Base-by-base conservation (phyloP, 306 rosid species). In the Citrullus amarus region DNA sequence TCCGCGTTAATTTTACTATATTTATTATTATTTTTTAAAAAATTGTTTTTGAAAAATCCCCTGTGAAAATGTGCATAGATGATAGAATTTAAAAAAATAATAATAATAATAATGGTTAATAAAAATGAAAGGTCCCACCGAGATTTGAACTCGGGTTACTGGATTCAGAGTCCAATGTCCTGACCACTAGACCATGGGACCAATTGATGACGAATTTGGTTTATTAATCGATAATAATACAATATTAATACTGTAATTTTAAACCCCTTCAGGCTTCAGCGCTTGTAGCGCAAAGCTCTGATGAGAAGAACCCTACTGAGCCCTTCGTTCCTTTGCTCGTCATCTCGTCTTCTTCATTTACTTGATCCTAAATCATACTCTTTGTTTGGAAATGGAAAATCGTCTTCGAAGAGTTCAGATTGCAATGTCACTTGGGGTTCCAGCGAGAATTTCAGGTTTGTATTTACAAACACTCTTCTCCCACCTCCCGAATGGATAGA, bases 401-500 rank as follows among this genome's bases (percentile, higher is more conserved):
- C 66, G 6, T 65, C 81, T 12, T 78, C 81, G 22, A 53, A 82
- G 60, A 74, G 80, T 16, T 66, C 89, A 77, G 59, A 13, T 71
- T 50, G 50, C 59, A 36, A 51, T 58, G 62, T 80, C 54, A 3
- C 48, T 25, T 59, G 73, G 28, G 59, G 54, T 65, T 61, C 78
- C 75, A 34, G 41, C 63, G 43, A 83, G 46, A 79, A 83, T 74
- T 30, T 73, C 82, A 82, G 87, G 83, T 80, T 82, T 80, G 28
- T 81, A 46, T 81, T 81, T 81, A 85, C 88, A 44, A 69, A 78
- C 80, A 60, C 87, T 36, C 84, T 84, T 41, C 85, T 85, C 62
- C 97, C 94, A 78, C 97, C 93, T 38, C 93, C 87, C 5, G 96
- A 95, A 83, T 86, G 97, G 84, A 78, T 92, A 39, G 90, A 95